Evolutionary conservation across 1,284 basidiomycete species (phyloP).

Genomic region (Ganoderma lingzhi): DNA sequence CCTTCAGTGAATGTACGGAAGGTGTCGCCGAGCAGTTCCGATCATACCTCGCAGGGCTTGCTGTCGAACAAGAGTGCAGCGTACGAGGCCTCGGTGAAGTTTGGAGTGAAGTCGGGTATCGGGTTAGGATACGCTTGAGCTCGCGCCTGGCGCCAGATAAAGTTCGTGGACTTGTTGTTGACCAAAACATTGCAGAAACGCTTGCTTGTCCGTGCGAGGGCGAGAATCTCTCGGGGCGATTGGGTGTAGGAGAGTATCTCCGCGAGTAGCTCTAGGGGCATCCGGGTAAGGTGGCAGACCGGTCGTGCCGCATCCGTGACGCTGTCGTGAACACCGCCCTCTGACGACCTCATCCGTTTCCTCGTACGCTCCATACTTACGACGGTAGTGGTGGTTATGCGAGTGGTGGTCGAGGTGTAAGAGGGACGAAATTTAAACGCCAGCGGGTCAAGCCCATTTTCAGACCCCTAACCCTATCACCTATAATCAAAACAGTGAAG

Average conservation of each 20-base stretch:
- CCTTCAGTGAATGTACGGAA: background rate
- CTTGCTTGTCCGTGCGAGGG: conserved; percentile 57
- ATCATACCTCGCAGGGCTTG: conserved; percentile 62
- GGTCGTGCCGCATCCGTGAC: background rate
- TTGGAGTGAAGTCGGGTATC: conserved; percentile 54
- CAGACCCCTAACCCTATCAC: background rate
- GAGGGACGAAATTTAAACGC: background rate
- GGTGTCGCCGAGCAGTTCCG: background rate
- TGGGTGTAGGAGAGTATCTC: conserved; percentile 49
- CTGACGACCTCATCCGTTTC: background rate
- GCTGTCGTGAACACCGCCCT: background rate
- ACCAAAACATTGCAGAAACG: conserved; percentile 55
- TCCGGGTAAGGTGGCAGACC: conserved; percentile 22
- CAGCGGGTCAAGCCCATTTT: background rate
- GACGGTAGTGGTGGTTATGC: background rate
- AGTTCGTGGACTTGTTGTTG: conserved; percentile 45
- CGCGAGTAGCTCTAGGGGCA: conserved; percentile 57
- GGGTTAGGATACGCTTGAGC: conserved; percentile 41
- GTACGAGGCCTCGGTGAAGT: conserved; percentile 55
- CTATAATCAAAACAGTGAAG: too few relatives aligned
- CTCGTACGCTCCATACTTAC: background rate
- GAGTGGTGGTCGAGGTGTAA: background rate
- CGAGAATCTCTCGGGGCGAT: conserved; percentile 54
- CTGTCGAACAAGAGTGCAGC: conserved; percentile 68
- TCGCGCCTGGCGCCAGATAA: conserved; percentile 62